A percentile compares a stretch with the other conserved stretches of the same genome.
Conservation (phyloP, 2,329 filamentous ascomycete species). For the Nemania serpens region DNA sequence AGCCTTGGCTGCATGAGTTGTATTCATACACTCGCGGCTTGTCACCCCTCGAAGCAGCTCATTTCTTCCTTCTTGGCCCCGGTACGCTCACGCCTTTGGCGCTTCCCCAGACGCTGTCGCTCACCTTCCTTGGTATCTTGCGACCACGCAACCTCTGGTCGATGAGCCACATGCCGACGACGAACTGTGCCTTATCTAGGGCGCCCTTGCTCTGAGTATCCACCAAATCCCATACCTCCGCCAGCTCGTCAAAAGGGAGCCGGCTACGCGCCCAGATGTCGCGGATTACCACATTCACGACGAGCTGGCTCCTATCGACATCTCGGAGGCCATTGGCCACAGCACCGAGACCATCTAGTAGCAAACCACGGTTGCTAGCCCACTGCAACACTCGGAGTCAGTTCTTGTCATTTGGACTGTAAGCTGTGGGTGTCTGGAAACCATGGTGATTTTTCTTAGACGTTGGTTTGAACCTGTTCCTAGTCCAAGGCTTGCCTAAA, state of each 20-base stretch:
- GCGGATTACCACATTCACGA: constrained; percentile 69
- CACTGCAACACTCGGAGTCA: constrained; percentile 47
- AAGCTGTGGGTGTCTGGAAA: not conserved
- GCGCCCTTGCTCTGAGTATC: constrained; percentile 60
- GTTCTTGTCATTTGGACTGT: not conserved
- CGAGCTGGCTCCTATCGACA: constrained; percentile 51
- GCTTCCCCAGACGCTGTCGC: constrained; percentile 77
- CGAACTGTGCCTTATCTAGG: constrained; percentile 72
- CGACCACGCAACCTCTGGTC: constrained; percentile 80
- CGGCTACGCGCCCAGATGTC: constrained; percentile 78
- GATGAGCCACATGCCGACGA: constrained; percentile 82
- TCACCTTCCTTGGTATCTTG: constrained; percentile 74
- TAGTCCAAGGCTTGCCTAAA: too few relatives aligned
- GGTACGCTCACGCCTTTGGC: constrained; percentile 54
- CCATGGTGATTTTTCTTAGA: too few relatives aligned
- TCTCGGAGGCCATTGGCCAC: constrained; percentile 14
- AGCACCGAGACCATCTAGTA: constrained; percentile 39
- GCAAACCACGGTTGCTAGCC: constrained; percentile 75
- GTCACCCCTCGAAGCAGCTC: not conserved
- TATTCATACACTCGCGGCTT: not conserved
- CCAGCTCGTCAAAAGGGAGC: constrained; percentile 68
- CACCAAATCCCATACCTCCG: constrained; percentile 78
- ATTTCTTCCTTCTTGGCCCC: constrained; percentile 26
- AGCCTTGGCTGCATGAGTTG: not conserved
- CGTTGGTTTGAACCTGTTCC: too few relatives aligned